Conservation (phyloP, 2,329 filamentous ascomycete species). For the Cladosporium halotolerans region DNA sequence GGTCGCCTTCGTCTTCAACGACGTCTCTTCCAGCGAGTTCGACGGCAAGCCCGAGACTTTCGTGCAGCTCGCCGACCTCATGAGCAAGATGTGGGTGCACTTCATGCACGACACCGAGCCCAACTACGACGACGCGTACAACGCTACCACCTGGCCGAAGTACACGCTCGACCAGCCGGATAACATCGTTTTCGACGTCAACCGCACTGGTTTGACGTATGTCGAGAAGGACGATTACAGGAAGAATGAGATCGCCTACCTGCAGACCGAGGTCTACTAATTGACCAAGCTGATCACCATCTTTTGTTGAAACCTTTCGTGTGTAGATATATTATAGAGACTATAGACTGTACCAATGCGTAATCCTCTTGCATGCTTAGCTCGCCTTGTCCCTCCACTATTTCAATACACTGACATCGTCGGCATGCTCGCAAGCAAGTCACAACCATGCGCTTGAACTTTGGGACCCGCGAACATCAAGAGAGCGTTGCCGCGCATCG, state of each 20-base stretch:
- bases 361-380: no score
- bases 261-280: slow-evolving; percentile 2
- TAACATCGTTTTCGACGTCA: slow-evolving; percentile 6
- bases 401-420: no score
- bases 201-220: slow-evolving; percentile 4
- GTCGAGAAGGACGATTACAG: slow-evolving; percentile 5
- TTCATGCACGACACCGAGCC: slow-evolving; percentile 6
- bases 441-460: no score
- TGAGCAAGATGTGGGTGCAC: slow-evolving; percentile 9
- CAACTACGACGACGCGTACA: not conserved
- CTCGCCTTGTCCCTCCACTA: no score
- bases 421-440: no score
- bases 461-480: no score
- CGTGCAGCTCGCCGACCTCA: slow-evolving; percentile 1
- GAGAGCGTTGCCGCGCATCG: no score
- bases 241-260: not conserved
- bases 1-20: slow-evolving; percentile 47
- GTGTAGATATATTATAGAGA: no score
- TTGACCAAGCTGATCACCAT: not conserved
- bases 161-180: slow-evolving; percentile 1
- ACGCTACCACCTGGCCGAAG: not conserved
- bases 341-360: no score
- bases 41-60: slow-evolving; percentile 6
- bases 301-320: no score
- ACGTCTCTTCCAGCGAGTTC: slow-evolving; percentile 1